These are phyloP conservation scores for Torrubiellomyces zombiae DNA, from an alignment of 2,329 filamentous ascomycete species.

Conservation along the genomic window DNA sequence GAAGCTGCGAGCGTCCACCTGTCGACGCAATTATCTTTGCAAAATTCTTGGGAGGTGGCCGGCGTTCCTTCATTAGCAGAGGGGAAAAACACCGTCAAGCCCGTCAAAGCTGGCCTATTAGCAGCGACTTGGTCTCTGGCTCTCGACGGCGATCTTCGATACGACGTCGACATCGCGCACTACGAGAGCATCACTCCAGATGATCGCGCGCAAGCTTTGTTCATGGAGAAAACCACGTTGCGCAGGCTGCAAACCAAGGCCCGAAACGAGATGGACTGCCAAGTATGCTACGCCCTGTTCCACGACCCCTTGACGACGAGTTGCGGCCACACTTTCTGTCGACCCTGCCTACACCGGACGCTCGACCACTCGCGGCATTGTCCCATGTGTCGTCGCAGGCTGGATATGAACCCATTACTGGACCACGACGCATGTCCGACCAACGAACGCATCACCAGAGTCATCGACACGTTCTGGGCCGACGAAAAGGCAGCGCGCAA, in stretches of 20 bases:
- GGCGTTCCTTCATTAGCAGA: slow-evolving; percentile 23
- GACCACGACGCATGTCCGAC: slow-evolving; percentile 24
- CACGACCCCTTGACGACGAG: slow-evolving; percentile 68
- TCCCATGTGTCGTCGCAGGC: slow-evolving; percentile 57
- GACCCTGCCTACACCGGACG: slow-evolving; percentile 58
- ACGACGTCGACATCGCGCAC: slow-evolving; percentile 39
- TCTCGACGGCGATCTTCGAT: slow-evolving; percentile 39
- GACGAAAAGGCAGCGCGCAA: slow-evolving; percentile 43
- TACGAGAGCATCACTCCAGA: slow-evolving; percentile 11
- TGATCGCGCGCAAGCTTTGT: slow-evolving; percentile 11
- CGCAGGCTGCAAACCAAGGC: slow-evolving; percentile 42
- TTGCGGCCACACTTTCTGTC: slow-evolving; percentile 84
- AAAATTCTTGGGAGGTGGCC: slow-evolving; percentile 22
- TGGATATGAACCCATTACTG: slow-evolving; percentile 33
- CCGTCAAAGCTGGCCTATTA: slow-evolving; percentile 40
- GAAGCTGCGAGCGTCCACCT: slow-evolving; percentile 10
- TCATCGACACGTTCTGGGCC: slow-evolving; percentile 55
- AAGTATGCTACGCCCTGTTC: slow-evolving; percentile 71
- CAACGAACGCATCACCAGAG: slow-evolving; percentile 45
- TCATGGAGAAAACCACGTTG: slow-evolving; percentile 16
- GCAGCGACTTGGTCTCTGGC: slow-evolving; percentile 51
- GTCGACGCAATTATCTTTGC: slow-evolving; percentile 20
- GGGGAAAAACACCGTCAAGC: slow-evolving; percentile 12
- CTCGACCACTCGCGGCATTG: slow-evolving; percentile 66
- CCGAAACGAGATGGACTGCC: slow-evolving; percentile 65